phyloP scores from a whole-genome alignment of 768 basidiomycete species.

The Tulasnella sp. region DNA sequence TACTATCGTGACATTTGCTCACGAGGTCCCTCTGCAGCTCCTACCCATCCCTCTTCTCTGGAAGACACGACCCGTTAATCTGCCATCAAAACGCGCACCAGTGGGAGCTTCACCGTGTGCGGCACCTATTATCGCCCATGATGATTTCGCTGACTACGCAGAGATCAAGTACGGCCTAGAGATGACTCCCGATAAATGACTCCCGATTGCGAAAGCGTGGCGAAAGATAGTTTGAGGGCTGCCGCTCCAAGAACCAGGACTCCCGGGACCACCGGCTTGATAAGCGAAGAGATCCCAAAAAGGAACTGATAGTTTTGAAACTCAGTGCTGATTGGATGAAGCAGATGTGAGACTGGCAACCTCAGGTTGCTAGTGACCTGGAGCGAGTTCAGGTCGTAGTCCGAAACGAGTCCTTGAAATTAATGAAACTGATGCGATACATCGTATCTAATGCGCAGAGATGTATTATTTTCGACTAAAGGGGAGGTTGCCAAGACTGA shows the following conservation, averaged over 20 bases:
- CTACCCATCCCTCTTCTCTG: background rate
- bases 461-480: background rate
- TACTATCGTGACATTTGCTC: background rate
- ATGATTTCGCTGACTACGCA: background rate
- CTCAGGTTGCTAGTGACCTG: background rate
- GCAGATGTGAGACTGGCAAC: background rate
- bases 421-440: background rate
- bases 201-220: background rate
- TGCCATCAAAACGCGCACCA: background rate
- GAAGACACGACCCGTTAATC: background rate
- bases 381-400: background rate
- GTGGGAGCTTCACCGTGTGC: background rate
- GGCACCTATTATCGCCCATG: background rate
- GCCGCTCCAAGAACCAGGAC: background rate
- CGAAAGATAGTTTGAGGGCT: background rate
- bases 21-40: background rate
- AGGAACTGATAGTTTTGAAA: background rate
- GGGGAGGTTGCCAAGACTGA: no score
- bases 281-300: background rate
- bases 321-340: background rate
- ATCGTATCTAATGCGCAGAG: background rate
- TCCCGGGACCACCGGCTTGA: background rate
- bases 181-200: no score
- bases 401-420: background rate
- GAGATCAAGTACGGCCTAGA: background rate